A percentile compares a stretch with the other conserved stretches of the same genome.
Conservation (phyloP, 371 early-diverging fungal genomes). For the Umbelopsis sp. region DNA sequence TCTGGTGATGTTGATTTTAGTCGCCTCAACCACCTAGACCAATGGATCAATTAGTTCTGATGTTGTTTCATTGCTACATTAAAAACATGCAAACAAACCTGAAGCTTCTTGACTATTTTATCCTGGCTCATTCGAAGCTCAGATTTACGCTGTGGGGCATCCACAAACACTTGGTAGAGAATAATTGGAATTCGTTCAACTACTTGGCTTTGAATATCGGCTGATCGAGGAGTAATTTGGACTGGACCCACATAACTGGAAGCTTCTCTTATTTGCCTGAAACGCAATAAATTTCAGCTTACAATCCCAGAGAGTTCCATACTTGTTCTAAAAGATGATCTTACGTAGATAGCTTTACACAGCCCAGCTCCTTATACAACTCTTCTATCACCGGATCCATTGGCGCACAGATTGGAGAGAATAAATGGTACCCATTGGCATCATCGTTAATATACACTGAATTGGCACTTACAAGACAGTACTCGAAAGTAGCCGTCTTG, state of each 20-base stretch:
- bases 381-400: slow-evolving; percentile 69
- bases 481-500: slow-evolving; percentile 55
- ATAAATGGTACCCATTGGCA: slow-evolving; percentile 73
- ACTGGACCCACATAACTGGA: slow-evolving; percentile 55
- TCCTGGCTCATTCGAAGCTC: slow-evolving; percentile 53
- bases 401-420: slow-evolving; percentile 74
- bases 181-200: slow-evolving; percentile 75
- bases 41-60: background rate
- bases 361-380: slow-evolving; percentile 74
- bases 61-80: too few relatives aligned
- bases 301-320: background rate
- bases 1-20: slow-evolving; percentile 63
- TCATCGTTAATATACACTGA: slow-evolving; percentile 86
- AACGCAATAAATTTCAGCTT: background rate
- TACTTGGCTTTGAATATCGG: slow-evolving; percentile 68
- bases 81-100: slow-evolving; percentile 26
- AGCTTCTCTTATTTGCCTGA: slow-evolving; percentile 51
- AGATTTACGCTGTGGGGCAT: slow-evolving; percentile 61
- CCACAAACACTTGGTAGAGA: slow-evolving; percentile 65
- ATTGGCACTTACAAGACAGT: slow-evolving; percentile 67
- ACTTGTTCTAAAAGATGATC: slow-evolving; percentile 27
- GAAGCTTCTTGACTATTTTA: slow-evolving; percentile 56
- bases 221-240: slow-evolving; percentile 49
- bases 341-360: slow-evolving; percentile 66
- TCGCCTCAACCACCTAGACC: slow-evolving; percentile 47